A percentile compares a stretch with the other conserved stretches of the same genome.
These are phyloP conservation scores for Coprinopsis strossmayeri DNA, from an alignment of 768 basidiomycete species.

Conservation along the genomic window DNA sequence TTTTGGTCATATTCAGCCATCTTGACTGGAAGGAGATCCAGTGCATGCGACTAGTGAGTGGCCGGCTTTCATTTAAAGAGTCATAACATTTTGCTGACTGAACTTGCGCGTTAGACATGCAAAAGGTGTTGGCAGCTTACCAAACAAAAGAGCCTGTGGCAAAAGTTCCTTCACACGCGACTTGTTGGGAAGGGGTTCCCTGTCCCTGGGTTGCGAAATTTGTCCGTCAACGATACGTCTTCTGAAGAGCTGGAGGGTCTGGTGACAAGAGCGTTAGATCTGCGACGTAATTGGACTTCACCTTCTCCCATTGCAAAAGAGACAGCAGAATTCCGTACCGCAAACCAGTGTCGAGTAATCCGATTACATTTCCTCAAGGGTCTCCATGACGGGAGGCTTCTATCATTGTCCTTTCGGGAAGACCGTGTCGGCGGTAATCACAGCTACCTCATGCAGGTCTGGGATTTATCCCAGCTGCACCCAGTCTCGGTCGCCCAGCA, in stretches of 20 bases:
- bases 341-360: constrained; percentile 28
- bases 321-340: constrained; percentile 5
- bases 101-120: constrained; percentile 37
- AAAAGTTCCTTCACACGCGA: constrained; percentile 32
- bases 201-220: constrained; percentile 30
- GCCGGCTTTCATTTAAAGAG: neutral
- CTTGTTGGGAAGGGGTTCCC: constrained; percentile 40
- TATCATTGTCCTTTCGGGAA: constrained; percentile 31
- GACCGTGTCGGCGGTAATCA: constrained; percentile 18
- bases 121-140: constrained; percentile 35
- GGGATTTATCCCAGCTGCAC: constrained; percentile 36
- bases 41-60: constrained; percentile 39
- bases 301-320: constrained; percentile 26
- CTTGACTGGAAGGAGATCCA: constrained; percentile 36
- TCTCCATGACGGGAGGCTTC: constrained; percentile 26
- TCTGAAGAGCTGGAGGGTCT: constrained; percentile 39
- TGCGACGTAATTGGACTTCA: constrained; percentile 46
- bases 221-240: constrained; percentile 27
- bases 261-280: constrained; percentile 30
- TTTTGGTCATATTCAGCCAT: constrained; percentile 34
- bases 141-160: constrained; percentile 45
- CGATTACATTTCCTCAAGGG: constrained; percentile 42
- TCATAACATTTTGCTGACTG: neutral
- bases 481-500: constrained; percentile 39
- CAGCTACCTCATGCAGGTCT: constrained; percentile 42